These are phyloP conservation scores for Zarea fungicola DNA, from an alignment of 2,329 filamentous ascomycete genomes.

Conservation along the genomic window DNA sequence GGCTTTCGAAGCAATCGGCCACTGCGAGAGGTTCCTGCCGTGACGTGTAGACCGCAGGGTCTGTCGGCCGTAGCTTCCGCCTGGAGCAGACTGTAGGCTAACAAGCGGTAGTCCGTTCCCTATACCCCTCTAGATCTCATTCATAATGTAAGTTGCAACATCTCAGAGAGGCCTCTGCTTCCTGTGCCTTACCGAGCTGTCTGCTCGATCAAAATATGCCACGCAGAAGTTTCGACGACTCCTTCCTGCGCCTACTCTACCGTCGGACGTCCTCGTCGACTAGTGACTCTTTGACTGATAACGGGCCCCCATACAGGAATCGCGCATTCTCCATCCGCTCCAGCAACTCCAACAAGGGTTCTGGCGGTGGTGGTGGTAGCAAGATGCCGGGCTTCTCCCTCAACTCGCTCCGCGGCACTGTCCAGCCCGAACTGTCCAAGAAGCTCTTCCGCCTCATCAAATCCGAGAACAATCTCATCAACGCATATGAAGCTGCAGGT, in stretches of 20 bases:
- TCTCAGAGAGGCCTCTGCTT: not conserved
- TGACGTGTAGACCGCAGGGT: not conserved
- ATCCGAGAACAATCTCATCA: slow-evolving; percentile 83
- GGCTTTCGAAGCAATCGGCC: not conserved
- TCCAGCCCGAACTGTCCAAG: slow-evolving; percentile 83
- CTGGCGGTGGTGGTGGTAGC: slow-evolving; percentile 35
- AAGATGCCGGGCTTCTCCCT: slow-evolving; percentile 66
- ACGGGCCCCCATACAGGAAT: slow-evolving; percentile 48
- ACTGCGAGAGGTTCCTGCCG: not conserved
- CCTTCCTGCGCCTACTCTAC: slow-evolving; percentile 18
- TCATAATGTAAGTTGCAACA: slow-evolving; percentile 7
- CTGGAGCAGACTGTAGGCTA: not conserved
- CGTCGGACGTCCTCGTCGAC: slow-evolving; percentile 15
- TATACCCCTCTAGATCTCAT: not conserved
- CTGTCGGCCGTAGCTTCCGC: slow-evolving; percentile 6
- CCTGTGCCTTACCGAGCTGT: not conserved
- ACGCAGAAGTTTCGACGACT: slow-evolving; percentile 27
- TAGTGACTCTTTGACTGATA: slow-evolving; percentile 24
- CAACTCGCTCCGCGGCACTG: slow-evolving; percentile 75
- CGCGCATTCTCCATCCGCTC: slow-evolving; percentile 70
- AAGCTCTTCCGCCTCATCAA: slow-evolving; percentile 92
- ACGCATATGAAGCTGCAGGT: slow-evolving; percentile 76
- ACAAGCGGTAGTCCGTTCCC: not conserved
- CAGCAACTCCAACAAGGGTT: slow-evolving; percentile 44
- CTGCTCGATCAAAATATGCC: slow-evolving; percentile 22